Base-by-base conservation (phyloP, 148 eudicot genomes). In the Fagopyrum homotropicum region DNA sequence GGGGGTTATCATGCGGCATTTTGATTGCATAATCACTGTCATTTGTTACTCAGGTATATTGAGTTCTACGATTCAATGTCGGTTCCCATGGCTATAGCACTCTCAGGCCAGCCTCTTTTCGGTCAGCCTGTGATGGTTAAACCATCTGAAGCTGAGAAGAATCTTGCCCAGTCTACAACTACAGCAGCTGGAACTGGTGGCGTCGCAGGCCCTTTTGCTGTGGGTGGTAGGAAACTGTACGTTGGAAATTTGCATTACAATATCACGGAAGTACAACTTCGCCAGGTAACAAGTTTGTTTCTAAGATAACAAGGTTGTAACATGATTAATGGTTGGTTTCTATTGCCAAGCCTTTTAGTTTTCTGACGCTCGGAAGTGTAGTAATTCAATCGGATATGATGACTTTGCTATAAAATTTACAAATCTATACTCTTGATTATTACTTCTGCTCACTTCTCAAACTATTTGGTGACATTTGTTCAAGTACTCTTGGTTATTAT, bases 71-170 rank as follows among this genome's bases (percentile, higher is more conserved):
- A 93, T 84, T 82, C 78, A 8, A 88, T 93, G 98, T 91, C 98
- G 16, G 97, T 93, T 63, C 98, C 98, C 61, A 91, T 93, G 98
- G 98, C 95, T 77, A 93, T 93, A 76, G 97, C 98, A 46, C 86
- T 93, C 40, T 91, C 93, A 77, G 97, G 98, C 78, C 97, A 89
- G 82, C 89, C 84, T 63, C 90, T 93, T 73, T 92, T 89, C 81
- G 96, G 98, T 61, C 86, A 82, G 11, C 93, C 98, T n/a, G 88
- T 93, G 69, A 93, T 93, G 97, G 98, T 93, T 76, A 93, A 91
- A 61, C 98, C 98, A 54, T 93, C 97, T 71, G 97, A 91, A 88
- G 98, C 97, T 75, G 98, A 93, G 84, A 93, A 93, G 84, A 93
- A 93, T 78, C 85, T 91, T 80, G 95, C 88, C 69, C 95, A 91